Percentiles rank a stretch among this genome's conserved stretches.
Evolutionary conservation across 2,329 filamentous ascomycete species (phyloP).

Genomic region (Sporothrix globosa): DNA sequence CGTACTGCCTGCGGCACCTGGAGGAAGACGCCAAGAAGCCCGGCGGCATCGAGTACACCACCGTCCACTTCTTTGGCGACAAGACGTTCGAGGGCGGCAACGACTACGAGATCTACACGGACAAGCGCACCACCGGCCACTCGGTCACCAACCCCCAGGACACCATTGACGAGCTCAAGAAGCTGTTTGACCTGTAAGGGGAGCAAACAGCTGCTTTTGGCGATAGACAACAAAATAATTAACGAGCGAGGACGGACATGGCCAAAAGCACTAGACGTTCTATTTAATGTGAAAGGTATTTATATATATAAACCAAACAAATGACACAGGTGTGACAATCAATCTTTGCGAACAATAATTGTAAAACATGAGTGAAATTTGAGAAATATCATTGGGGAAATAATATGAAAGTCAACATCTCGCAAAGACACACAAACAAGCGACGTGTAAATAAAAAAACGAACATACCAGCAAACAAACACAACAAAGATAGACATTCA

Average conservation of each 20-base stretch:
- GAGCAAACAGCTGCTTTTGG: no score
- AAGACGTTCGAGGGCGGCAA: slow-evolving; percentile 91
- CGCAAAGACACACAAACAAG: background rate
- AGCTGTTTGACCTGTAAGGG: slow-evolving; percentile 67
- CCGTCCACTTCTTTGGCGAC: slow-evolving; percentile 97
- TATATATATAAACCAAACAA: slow-evolving; percentile 4
- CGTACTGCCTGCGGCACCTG: slow-evolving; percentile 88
- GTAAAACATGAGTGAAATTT: background rate
- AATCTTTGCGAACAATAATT: slow-evolving; percentile 14
- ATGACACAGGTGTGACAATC: background rate
- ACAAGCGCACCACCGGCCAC: slow-evolving; percentile 82
- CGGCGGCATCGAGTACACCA: slow-evolving; percentile 76
- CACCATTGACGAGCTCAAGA: slow-evolving; percentile 76
- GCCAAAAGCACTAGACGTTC: background rate
- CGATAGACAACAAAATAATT: background rate
- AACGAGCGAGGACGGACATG: background rate
- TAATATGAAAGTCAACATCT: background rate
- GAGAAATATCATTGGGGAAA: background rate
- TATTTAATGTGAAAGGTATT: slow-evolving; percentile 27
- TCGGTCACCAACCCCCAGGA: slow-evolving; percentile 80
- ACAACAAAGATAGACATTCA: background rate
- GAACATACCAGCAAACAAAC: background rate
- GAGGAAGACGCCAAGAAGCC: slow-evolving; percentile 74
- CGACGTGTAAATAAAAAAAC: background rate
- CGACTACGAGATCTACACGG: slow-evolving; percentile 90